phyloP scores from a whole-genome alignment of 768 basidiomycete species.

The Rhizopogon vesiculosus region DNA sequence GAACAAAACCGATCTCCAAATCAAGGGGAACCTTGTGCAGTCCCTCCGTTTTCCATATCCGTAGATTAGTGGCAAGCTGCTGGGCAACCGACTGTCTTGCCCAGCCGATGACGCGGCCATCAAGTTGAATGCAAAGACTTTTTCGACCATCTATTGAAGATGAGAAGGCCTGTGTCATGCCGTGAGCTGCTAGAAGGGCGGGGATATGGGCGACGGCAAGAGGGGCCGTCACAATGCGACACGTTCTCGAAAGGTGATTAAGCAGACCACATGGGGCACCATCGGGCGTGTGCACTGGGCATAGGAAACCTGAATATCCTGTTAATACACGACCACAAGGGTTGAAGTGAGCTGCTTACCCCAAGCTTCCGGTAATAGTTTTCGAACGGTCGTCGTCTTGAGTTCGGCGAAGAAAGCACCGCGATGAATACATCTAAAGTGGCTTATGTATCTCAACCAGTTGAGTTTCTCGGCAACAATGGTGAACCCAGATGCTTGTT shows the following conservation, averaged over 20 bases:
- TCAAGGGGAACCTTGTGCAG: conserved; percentile 81
- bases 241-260: conserved; percentile 92
- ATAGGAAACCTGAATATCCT: conserved; percentile 72
- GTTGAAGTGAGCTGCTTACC: conserved; percentile 42
- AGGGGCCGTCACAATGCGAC: conserved; percentile 80
- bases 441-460: conserved; percentile 96
- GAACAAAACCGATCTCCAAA: conserved; percentile 91
- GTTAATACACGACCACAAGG: conserved; percentile 5
- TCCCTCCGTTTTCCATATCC: conserved; percentile 93
- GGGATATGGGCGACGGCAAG: conserved; percentile 79
- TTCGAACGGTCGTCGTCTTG: conserved; percentile 96
- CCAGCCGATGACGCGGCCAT: conserved; percentile 94
- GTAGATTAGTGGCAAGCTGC: conserved; percentile 78
- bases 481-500: conserved; percentile 98
- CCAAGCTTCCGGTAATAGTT: conserved; percentile 96
- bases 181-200: conserved; percentile 74
- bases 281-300: conserved; percentile 98
- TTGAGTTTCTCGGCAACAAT: conserved; percentile 99
- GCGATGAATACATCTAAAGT: conserved; percentile 97
- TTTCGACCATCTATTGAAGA: conserved; percentile 74
- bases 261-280: conserved; percentile 96
- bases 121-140: conserved; percentile 89
- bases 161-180: conserved; percentile 91
- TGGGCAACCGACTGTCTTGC: conserved; percentile 68
- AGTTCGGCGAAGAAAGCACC: conserved; percentile 99